A percentile compares a stretch with the other conserved stretches of the same genome.
These are phyloP conservation scores for Perilla frutescens DNA, from an alignment of 257 asterid genomes.

Conservation along the genomic window DNA sequence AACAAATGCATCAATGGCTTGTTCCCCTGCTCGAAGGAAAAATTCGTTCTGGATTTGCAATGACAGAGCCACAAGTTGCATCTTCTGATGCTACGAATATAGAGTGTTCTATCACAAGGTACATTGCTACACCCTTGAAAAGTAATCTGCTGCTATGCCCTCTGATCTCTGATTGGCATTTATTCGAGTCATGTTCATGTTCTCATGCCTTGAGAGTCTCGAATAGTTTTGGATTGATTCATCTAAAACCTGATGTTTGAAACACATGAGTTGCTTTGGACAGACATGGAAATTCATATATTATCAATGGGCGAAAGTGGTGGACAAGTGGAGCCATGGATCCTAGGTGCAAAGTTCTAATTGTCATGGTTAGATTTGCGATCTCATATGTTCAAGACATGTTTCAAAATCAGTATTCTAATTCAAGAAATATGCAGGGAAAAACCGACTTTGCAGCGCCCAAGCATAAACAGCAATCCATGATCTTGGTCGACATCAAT, in stretches of 20 bases:
- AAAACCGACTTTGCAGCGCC: slow-evolving; percentile 88
- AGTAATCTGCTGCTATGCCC: background rate
- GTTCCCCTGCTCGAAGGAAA: slow-evolving; percentile 91
- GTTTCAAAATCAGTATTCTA: slow-evolving; percentile 24
- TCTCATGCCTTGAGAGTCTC: background rate
- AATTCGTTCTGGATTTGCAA: slow-evolving; percentile 93
- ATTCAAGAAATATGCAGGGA: slow-evolving; percentile 62
- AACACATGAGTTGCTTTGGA: slow-evolving; percentile 34
- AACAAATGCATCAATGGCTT: slow-evolving; percentile 82
- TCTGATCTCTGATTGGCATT: slow-evolving; percentile 17
- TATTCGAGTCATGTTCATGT: background rate
- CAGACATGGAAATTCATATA: slow-evolving; percentile 75
- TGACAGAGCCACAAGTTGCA: slow-evolving; percentile 99
- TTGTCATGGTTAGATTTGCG: slow-evolving; percentile 77
- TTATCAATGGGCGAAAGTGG: slow-evolving; percentile 94
- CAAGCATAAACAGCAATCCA: slow-evolving; percentile 86
- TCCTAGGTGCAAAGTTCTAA: slow-evolving; percentile 92
- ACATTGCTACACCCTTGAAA: slow-evolving; percentile 1
- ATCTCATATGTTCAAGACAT: background rate
- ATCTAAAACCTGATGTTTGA: background rate
- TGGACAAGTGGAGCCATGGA: slow-evolving; percentile 99
- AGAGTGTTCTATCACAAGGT: slow-evolving; percentile 94
- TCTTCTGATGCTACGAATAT: slow-evolving; percentile 98
- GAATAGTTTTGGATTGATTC: slow-evolving; percentile 17
- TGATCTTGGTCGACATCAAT: slow-evolving; percentile 84